Percentiles rank a stretch among this genome's conserved stretches.
These are phyloP conservation scores for Ichthyophthirius multifiliis DNA, from an alignment of 169 alveolate genomes.

Conservation along the genomic window DNA sequence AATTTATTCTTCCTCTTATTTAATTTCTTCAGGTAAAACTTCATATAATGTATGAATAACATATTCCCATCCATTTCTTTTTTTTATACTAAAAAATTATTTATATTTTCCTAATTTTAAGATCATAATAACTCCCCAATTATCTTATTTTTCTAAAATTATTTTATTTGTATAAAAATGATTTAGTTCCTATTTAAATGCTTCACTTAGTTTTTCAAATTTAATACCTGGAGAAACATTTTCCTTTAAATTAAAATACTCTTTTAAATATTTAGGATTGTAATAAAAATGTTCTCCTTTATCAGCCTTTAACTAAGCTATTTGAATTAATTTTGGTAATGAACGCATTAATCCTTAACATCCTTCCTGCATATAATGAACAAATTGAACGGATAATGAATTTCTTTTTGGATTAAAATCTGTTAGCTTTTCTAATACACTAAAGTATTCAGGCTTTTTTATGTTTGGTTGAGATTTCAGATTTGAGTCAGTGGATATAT, in stretches of 20 bases:
- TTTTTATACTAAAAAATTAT: not conserved
- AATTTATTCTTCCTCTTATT: not conserved
- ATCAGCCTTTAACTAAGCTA: not conserved
- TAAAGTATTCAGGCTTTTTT: too few relatives aligned
- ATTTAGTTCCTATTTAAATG: not conserved
- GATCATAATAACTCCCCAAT: not conserved
- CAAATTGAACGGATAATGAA: not conserved
- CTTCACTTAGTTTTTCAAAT: not conserved
- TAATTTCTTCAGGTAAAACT: not conserved
- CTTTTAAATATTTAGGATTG: not conserved
- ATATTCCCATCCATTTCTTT: not conserved
- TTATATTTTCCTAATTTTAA: not conserved
- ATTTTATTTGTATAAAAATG: not conserved
- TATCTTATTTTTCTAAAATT: not conserved
- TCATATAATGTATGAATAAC: slow-evolving; percentile 5
- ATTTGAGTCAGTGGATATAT: too few relatives aligned
- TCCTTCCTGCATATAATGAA: not conserved
- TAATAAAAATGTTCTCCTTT: not conserved
- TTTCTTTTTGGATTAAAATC: not conserved
- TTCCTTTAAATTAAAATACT: not conserved
- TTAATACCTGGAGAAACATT: slow-evolving; percentile 3
- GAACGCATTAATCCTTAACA: not conserved
- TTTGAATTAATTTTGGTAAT: not conserved
- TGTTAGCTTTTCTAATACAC: not conserved
- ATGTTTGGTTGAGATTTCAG: too few relatives aligned